Base-by-base conservation (phyloP, 331 rosid species). In the Arachis monticola region DNA sequence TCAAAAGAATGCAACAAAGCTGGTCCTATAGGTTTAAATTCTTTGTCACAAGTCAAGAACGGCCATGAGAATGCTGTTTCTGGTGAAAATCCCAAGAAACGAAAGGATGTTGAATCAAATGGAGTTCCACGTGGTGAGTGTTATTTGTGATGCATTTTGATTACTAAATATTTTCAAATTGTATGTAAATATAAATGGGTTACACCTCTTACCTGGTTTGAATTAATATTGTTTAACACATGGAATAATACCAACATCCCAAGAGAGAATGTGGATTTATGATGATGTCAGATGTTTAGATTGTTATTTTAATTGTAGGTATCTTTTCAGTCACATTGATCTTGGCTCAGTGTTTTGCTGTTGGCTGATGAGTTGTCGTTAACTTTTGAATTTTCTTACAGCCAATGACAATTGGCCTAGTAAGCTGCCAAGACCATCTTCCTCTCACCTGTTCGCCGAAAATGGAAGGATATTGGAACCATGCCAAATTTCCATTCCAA, bases 121-220 rank as follows among this genome's bases (percentile, higher is more conserved):
- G 98, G 99, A 82, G 82, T 89, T 82, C 69, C 80, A 66, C 90
- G 71, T 58, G 96, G 99, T 95, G 92, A 91, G 99, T 89, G 84
- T 65, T 79, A 69, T 86, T 77, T 48, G 74, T 30, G 38, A 40
- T 5, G 45, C 80, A 62, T 71, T 83, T 69, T 67, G 72, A 12
- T 81, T 86, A 80, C 78, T 58, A 59, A 53, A 32, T 76, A 72
- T 69, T 30, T 74, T 71, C 74, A 67, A 50, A 82, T 79, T 77
- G 67, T 82, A 66, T 57, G 72, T 69, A 56, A 72, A 67, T 77
- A 65, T 72, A 73, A 77, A 69, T 70, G 65, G 59, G 83, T 31
- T 75, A 46, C 78, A 60, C 41, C 62, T 58, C 75, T 81, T 77
- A 60, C 61, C 83, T 72, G 70, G 57, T 45, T 79, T 85, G 61